Evolutionary conservation across 1,139 yeast species (phyloP).

Genomic region (Lodderomyces beijingensis): DNA sequence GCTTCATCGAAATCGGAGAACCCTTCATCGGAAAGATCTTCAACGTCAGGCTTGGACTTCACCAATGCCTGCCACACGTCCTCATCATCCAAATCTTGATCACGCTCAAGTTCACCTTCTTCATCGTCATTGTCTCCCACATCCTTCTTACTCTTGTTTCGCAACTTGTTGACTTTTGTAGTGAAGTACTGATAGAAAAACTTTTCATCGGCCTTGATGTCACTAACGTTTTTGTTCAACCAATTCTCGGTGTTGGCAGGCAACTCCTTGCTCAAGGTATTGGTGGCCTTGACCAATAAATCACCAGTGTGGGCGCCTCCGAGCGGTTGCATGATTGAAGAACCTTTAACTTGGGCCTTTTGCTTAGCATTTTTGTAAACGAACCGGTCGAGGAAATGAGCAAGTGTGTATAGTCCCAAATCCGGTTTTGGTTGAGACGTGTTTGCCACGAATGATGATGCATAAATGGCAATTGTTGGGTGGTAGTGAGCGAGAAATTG

Average conservation of each 20-base stretch:
- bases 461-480: constrained; percentile 85
- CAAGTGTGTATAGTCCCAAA: constrained; percentile 77
- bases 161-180: constrained; percentile 49
- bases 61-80: constrained; percentile 90
- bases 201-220: constrained; percentile 80
- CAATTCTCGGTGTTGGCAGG: constrained; percentile 86
- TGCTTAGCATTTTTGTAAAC: constrained; percentile 91
- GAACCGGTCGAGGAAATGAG: constrained; percentile 92
- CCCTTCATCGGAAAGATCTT: constrained; percentile 42
- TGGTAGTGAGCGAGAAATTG: constrained; percentile 80
- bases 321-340: constrained; percentile 95
- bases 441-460: constrained; percentile 54
- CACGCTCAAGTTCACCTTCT: constrained; percentile 14
- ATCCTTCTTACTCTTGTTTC: constrained; percentile 26
- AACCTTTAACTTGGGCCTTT: constrained; percentile 67
- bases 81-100: constrained; percentile 61
- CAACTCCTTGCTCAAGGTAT: constrained; percentile 35
- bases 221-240: constrained; percentile 60
- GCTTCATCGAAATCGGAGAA: constrained; percentile 48
- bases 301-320: constrained; percentile 86
- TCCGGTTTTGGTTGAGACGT: constrained; percentile 63
- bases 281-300: constrained; percentile 66
- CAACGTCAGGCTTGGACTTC: constrained; percentile 78
- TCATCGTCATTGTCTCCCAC: constrained; percentile 21
- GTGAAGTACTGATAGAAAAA: constrained; percentile 88